Evolutionary conservation across 2,329 filamentous ascomycete genomes (phyloP), one percentile per base, ranked within the genome.

Genomic region (Beauveria caledonica): DNA sequence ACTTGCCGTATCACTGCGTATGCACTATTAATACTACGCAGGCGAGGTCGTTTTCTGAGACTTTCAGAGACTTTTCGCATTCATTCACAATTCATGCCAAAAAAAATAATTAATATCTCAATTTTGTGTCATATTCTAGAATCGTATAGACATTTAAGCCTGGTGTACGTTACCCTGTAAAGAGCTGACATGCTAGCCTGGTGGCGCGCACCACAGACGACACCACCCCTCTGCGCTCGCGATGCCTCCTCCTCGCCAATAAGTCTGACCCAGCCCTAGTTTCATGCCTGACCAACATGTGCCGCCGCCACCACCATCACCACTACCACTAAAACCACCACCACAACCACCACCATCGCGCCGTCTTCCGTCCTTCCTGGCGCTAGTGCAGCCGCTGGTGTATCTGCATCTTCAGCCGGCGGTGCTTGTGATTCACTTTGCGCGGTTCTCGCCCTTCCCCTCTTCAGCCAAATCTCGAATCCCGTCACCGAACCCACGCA

Each of bases 311-410:
- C 40, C 13, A 57, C 44, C 44, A 36, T 15, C 33, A 58, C 44
- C 54, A 57, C 27, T 13, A 51, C 25, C 48, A 51, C 33, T 7
- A 52, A 33, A 5, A 53, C 48, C 11, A 39, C 29, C 7, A 36
- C 27, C 9, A 51, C 25, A 17, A 36, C 25, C 29, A 39, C 51
- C 29, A 23, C 36, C 51, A 54, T 54, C 51, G 27, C 17, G 21
- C 23, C 55, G 45, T 33, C 33, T 27, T 29, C n/a, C 45, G 44
- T 58, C 33, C 55, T 33, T 27, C 17, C 33, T 21, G 33, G 55
- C 55, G 55, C 55, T 58, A 58, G 55, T 23, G 55, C 46, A 58
- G 55, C 55, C 46, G 55, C 55, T 40, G 33, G 45, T 33, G n/a
- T 25, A 21, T 42, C 8, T 45, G 23, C 50, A 29, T 50, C 36